A percentile compares a stretch with the other conserved stretches of the same genome.
Conservation (phyloP, 1,284 basidiomycete species). For the Irpex sp. region DNA sequence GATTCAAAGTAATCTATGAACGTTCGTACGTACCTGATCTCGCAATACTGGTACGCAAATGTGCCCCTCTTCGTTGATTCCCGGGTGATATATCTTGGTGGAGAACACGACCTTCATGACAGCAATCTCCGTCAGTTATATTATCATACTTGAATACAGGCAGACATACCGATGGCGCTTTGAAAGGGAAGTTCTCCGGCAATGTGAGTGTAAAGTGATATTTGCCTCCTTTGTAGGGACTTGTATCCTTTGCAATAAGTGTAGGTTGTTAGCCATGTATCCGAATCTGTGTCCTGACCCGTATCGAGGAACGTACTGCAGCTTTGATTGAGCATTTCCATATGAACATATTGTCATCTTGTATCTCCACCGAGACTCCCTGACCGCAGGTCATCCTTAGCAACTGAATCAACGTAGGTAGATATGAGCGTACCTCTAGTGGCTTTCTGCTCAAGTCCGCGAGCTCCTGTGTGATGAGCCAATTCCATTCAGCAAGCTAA, state of each 20-base stretch:
- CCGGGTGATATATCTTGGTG: constrained; percentile 94
- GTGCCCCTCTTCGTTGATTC: constrained; percentile 90
- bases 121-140: not conserved
- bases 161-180: constrained; percentile 78
- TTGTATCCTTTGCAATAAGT: constrained; percentile 59
- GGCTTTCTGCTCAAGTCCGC: constrained; percentile 66
- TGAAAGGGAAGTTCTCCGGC: constrained; percentile 90
- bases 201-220: constrained; percentile 83
- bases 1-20: not conserved
- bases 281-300: not conserved
- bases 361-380: constrained; percentile 70
- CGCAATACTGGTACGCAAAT: constrained; percentile 86
- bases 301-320: constrained; percentile 57
- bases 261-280: constrained; percentile 1
- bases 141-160: not conserved
- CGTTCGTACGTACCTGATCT: constrained; percentile 71
- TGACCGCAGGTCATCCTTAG: constrained; percentile 30
- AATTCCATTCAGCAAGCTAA: constrained; percentile 5
- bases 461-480: constrained; percentile 58
- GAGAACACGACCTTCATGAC: constrained; percentile 78
- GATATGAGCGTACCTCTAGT: constrained; percentile 55
- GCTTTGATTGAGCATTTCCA: constrained; percentile 88
- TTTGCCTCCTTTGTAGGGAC: constrained; percentile 88
- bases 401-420: not conserved
- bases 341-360: constrained; percentile 80